Evolutionary conservation across 2,329 filamentous ascomycete genomes (phyloP), one percentile per base, ranked within the genome.

Genomic region (Fusarium anguioides): DNA sequence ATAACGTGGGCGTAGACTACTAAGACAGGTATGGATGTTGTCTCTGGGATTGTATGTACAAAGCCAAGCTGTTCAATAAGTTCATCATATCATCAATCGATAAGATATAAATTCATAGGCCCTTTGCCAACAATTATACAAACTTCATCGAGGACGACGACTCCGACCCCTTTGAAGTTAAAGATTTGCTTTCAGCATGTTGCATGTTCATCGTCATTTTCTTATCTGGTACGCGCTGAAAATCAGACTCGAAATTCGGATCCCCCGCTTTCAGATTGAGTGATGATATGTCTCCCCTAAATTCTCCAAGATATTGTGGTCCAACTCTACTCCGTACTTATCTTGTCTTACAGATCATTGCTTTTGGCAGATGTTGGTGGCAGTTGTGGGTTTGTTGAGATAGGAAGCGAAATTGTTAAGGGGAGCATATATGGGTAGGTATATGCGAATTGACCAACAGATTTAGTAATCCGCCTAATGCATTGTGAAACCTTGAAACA

Each of bases 1-100:
- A 56, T 55, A 65, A 57, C 55, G 27, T 44, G 47, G 60, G 44
- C 18, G 44, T 39, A 45, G 15, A 39, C 23, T 21, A 47, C 23
- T 21, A 37, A n/a, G n/a, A n/a, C n/a, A n/a, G n/a, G n/a, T n/a
- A n/a, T n/a, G n/a, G n/a, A n/a, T n/a, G n/a, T n/a, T 23, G 18
- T 37, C 12, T 42, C 31, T 42, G 9, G 47, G 26, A 20, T 31
- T 40, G 36, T n/a, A n/a, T n/a, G n/a, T n/a, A n/a, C n/a, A n/a
- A n/a, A n/a, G n/a, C n/a, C n/a, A 17, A n/a, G 26, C 31, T 45
- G 20, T 41, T 41, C 31, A 54, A 36, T 17, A 8, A 8, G 17
- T 17, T 17, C 4, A 5, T 14, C 29, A 33, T 33, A 17, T 33
- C 15, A 33, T 15, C 29, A 27, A 27, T 7, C 11, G 3, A 15